Conservation (phyloP, 306 rosid genomes). For the Glycine latifolia region DNA sequence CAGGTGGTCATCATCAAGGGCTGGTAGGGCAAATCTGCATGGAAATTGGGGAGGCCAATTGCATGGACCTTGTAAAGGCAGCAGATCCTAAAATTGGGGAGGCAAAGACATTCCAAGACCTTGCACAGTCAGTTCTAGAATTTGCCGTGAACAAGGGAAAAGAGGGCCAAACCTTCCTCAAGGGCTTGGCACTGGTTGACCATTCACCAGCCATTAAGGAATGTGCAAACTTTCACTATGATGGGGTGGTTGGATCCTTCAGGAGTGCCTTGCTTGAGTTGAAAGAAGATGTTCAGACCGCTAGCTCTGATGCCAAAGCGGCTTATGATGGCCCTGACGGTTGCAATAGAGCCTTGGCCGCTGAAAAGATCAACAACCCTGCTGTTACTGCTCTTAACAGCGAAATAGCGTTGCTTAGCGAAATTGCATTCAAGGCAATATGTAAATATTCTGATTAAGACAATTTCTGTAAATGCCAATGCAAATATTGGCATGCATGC, state of each 20-base stretch:
- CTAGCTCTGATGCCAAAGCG: too few relatives aligned
- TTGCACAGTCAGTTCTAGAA: too few relatives aligned
- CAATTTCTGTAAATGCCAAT: too few relatives aligned
- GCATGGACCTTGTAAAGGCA: constrained; percentile 4
- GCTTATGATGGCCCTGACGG: neutral
- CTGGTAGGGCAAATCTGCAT: neutral
- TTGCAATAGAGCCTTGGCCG: neutral
- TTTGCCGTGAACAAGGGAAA: too few relatives aligned
- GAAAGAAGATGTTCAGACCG: too few relatives aligned
- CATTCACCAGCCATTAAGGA: too few relatives aligned
- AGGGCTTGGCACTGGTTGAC: neutral
- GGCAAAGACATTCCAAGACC: neutral
- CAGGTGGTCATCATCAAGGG: too few relatives aligned
- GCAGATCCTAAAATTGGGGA: neutral
- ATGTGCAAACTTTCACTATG: too few relatives aligned
- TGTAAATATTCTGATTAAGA: neutral
- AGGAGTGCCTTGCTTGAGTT: too few relatives aligned
- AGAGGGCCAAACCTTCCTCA: too few relatives aligned
- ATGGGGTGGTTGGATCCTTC: neutral
- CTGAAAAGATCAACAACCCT: neutral
- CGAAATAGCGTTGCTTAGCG: neutral
- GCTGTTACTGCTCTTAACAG: neutral
- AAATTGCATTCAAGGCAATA: neutral
- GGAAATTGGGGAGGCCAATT: accelerated
- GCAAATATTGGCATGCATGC: too few relatives aligned